These are phyloP conservation scores for Aspergillus fructus DNA, from an alignment of 2,329 filamentous ascomycete species.

Conservation along the genomic window DNA sequence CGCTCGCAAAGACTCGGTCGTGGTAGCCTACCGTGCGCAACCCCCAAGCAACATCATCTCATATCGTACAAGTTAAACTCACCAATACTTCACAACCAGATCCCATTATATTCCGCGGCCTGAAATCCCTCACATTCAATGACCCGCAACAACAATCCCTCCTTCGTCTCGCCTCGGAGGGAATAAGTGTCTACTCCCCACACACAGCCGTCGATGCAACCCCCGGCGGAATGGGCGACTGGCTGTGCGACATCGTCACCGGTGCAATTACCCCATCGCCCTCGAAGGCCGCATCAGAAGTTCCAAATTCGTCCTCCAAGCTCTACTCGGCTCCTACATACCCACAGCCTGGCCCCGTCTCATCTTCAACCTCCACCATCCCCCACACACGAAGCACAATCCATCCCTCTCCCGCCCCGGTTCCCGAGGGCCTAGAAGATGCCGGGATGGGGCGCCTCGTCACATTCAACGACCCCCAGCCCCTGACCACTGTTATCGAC, in stretches of 20 bases:
- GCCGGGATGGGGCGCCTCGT: conserved; percentile 64
- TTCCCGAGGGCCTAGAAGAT: conserved; percentile 42
- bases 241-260: conserved; percentile 84
- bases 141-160: conserved; percentile 87
- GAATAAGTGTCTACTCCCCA: conserved; percentile 92
- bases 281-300: conserved; percentile 2
- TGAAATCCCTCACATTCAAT: conserved; percentile 81
- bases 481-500: conserved; percentile 59
- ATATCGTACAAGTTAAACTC: not conserved
- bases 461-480: conserved; percentile 53
- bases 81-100: conserved; percentile 52
- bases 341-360: conserved; percentile 29
- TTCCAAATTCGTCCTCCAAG: conserved; percentile 23
- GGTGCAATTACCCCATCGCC: conserved; percentile 38
- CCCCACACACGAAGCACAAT: conserved; percentile 56
- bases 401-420: conserved; percentile 44
- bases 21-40: conserved; percentile 81
- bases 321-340: conserved; percentile 44
- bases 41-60: not conserved
- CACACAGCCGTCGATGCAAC: conserved; percentile 94
- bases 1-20: conserved; percentile 68
- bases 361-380: conserved; percentile 29
- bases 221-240: conserved; percentile 82
- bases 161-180: conserved; percentile 75
- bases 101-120: conserved; percentile 90